A percentile compares a stretch with the other conserved stretches of the same genome.
These are phyloP conservation scores for Fagopyrum tataricum DNA, from an alignment of 148 eudicot species.

Conservation along the genomic window DNA sequence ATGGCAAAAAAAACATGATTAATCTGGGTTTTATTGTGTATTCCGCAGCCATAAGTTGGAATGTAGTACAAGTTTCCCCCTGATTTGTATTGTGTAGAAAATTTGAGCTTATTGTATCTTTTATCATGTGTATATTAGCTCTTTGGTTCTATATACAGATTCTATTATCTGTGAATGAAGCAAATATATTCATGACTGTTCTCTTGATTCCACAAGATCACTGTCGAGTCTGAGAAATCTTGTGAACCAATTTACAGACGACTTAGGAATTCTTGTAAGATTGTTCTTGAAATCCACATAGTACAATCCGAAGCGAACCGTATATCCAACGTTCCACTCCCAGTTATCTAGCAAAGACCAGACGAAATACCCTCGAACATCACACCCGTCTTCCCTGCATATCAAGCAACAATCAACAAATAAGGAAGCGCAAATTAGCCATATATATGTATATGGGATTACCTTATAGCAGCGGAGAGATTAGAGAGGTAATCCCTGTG, in stretches of 20 bases:
- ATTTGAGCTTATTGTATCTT: background rate
- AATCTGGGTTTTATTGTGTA: no score
- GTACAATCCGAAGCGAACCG: slow-evolving; percentile 76
- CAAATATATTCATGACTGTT: background rate
- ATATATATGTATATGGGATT: background rate
- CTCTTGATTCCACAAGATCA: background rate
- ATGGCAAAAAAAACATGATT: no score
- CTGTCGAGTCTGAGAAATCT: slow-evolving; percentile 25
- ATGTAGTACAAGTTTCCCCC: no score
- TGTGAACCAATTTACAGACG: slow-evolving; percentile 77
- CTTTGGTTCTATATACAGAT: background rate
- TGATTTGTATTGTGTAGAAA: background rate
- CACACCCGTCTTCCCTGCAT: slow-evolving; percentile 75
- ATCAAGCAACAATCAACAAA: background rate
- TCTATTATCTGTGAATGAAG: background rate
- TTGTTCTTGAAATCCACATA: slow-evolving; percentile 84
- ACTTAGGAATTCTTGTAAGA: slow-evolving; percentile 85
- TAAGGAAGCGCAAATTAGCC: background rate
- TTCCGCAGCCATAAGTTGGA: no score
- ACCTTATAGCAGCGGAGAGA: slow-evolving; percentile 92
- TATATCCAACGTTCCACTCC: slow-evolving; percentile 93
- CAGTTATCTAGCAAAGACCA: slow-evolving; percentile 99
- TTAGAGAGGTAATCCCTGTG: slow-evolving; percentile 93
- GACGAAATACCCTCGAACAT: slow-evolving; percentile 82
- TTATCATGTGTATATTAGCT: background rate